Base-by-base conservation (phyloP, 2,329 filamentous ascomycete species). In the Botrytis porri region DNA sequence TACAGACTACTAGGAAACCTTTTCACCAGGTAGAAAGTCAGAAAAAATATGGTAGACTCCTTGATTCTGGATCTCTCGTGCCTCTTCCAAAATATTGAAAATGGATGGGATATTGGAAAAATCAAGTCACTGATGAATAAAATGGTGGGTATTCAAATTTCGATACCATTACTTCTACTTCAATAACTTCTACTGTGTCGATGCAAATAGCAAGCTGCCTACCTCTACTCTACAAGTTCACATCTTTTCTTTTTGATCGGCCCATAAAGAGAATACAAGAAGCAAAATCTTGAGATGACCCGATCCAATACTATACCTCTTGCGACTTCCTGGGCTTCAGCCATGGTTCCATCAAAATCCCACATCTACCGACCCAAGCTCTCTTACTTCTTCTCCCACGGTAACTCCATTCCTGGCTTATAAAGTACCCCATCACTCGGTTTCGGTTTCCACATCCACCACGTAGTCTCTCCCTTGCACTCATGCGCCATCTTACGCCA, bases 391-490 rank as follows among this genome's bases (percentile, higher is more conserved):
- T 10, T 32, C 39, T 64, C 62, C 39, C 62, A 64, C 0, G 62
- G 39, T 14, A 64, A 32, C n/a, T 45, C n/a, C 62, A 64, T 61
- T 25, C 39, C 54, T 4, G 18, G 20, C 22, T 43, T 54, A 45
- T 61, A 45, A 45, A 61, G 20, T 35, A 35, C 29, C 12, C 39
- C 39, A 0, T n/a, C 14, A 6, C 62, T 32, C 39, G 62, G 67
- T n/a, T 60, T 64, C 4, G 61, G 62, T 48, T 57, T 66, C 70
- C 70, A 72, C 70, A 72, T 72, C 70, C 70, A 72, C 62, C 59
- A 51, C 1, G 45, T 39, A 41, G 8, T n/a, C 8, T 45, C 22
- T 10, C 25, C 43, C 25, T 22, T 16, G 3, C 51, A 9, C 14
- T 72, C 45, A 20, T 54, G 35, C 10, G 41, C 61, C 39, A 72